phyloP scores from a whole-genome alignment of 2,329 filamentous ascomycete genomes.

The Pyrenochaeta sp. region DNA sequence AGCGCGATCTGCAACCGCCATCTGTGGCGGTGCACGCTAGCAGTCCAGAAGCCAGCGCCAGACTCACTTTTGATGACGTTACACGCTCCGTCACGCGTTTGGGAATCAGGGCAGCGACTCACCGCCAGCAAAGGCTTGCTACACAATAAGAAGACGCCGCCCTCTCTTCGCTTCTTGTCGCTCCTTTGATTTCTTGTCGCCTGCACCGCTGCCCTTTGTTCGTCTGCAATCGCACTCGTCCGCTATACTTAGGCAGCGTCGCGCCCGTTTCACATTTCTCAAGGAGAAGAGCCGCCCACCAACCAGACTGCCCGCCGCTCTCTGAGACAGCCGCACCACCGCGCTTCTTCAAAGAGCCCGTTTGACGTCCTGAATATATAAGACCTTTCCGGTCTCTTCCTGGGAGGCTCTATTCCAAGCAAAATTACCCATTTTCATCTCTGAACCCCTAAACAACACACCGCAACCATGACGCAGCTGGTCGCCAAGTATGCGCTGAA shows the following conservation, averaged over 20 bases:
- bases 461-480: slow-evolving; percentile 52
- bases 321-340: slow-evolving; percentile 36
- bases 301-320: slow-evolving; percentile 36
- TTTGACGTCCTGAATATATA: slow-evolving; percentile 26
- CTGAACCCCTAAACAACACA: slow-evolving; percentile 13
- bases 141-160: slow-evolving; percentile 29
- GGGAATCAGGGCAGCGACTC: slow-evolving; percentile 38
- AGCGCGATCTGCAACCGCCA: slow-evolving; percentile 12
- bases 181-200: slow-evolving; percentile 21
- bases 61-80: too few relatives aligned
- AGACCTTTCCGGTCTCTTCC: slow-evolving; percentile 15
- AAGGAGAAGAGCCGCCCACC: slow-evolving; percentile 33
- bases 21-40: slow-evolving; percentile 27
- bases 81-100: slow-evolving; percentile 9
- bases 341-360: slow-evolving; percentile 15
- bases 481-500: slow-evolving; percentile 59
- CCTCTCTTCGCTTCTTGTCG: slow-evolving; percentile 19
- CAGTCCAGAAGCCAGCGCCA: too few relatives aligned
- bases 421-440: too few relatives aligned
- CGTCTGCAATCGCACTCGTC: slow-evolving; percentile 31
- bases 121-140: slow-evolving; percentile 32
- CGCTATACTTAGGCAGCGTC: slow-evolving; percentile 46
- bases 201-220: slow-evolving; percentile 14
- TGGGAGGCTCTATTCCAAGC: too few relatives aligned
- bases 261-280: slow-evolving; percentile 50